Conservation (phyloP, 169 alveolate genomes). For the Hammondia hammondi region DNA sequence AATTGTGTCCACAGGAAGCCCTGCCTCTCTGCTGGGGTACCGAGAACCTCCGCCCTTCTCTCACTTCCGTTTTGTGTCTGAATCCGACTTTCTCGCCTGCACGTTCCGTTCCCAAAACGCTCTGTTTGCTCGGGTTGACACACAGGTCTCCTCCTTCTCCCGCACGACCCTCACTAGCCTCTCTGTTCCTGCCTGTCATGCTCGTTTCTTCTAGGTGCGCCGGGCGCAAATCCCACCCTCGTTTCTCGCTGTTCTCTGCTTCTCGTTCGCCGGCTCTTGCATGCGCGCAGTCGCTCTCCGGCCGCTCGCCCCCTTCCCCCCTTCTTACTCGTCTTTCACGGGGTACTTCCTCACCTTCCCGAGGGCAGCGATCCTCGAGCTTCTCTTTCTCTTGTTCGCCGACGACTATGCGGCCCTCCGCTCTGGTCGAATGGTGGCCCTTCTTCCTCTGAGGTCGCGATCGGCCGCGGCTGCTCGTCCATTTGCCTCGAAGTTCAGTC, state of each 20-base stretch:
- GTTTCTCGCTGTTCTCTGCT: too few species aligned
- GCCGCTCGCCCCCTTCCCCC: neutral
- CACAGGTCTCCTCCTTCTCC: too few species aligned
- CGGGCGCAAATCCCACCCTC: too few species aligned
- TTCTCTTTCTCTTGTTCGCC: neutral
- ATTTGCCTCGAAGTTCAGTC: too few species aligned
- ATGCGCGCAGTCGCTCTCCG: too few species aligned
- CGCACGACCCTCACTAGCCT: too few species aligned
- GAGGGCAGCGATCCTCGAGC: neutral
- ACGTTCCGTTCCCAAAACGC: neutral
- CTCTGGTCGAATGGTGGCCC: too few species aligned
- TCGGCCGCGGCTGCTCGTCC: too few species aligned
- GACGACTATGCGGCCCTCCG: neutral
- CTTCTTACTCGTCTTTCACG: neutral
- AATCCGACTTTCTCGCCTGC: neutral
- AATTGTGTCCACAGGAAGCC: neutral
- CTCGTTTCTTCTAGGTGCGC: too few species aligned
- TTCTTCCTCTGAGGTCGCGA: too few species aligned
- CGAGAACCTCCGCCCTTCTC: neutral
- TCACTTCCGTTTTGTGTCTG: neutral
- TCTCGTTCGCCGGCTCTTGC: too few species aligned
- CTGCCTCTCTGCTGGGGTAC: neutral
- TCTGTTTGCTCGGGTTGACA: neutral
- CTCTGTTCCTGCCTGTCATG: too few species aligned
- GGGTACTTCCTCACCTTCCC: neutral